Percentiles rank a stretch among this genome's conserved stretches.
These are phyloP conservation scores for Bipolaris oryzae DNA, from an alignment of 2,329 filamentous ascomycete species.

Conservation along the genomic window DNA sequence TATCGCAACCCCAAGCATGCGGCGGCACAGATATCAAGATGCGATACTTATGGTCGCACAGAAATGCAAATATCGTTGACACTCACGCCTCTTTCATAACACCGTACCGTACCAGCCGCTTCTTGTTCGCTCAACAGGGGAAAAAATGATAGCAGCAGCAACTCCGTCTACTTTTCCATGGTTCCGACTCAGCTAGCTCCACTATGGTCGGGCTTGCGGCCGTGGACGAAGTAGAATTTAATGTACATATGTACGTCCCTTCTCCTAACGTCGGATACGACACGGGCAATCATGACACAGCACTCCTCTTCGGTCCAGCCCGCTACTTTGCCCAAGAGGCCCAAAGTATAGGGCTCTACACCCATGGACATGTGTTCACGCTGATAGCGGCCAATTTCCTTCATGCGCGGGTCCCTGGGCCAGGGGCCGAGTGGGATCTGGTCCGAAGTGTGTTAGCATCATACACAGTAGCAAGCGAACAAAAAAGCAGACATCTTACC, in stretches of 20 bases:
- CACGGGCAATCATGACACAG: conserved; percentile 43
- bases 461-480: not conserved
- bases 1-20: not conserved
- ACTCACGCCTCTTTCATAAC: not conserved
- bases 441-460: conserved; percentile 5
- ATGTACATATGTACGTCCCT: conserved; percentile 40
- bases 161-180: not conserved
- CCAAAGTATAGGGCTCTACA: conserved; percentile 46
- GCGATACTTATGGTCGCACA: not conserved
- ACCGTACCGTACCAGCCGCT: not conserved
- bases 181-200: not conserved
- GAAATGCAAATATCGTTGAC: not conserved
- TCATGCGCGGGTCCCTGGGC: conserved; percentile 57
- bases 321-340: conserved; percentile 44
- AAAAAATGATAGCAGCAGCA: not conserved
- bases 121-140: not conserved
- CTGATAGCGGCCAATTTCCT: conserved; percentile 55
- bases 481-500: conserved; percentile 18
- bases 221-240: conserved; percentile 44
- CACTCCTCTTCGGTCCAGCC: conserved; percentile 46
- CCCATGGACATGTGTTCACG: conserved; percentile 45
- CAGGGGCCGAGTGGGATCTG: conserved; percentile 49
- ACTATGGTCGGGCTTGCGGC: conserved; percentile 29
- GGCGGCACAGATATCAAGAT: not conserved
- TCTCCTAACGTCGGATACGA: conserved; percentile 40